Evolutionary conservation across 257 asterid genomes (phyloP).

Genomic region (Osmanthus fragrans): DNA sequence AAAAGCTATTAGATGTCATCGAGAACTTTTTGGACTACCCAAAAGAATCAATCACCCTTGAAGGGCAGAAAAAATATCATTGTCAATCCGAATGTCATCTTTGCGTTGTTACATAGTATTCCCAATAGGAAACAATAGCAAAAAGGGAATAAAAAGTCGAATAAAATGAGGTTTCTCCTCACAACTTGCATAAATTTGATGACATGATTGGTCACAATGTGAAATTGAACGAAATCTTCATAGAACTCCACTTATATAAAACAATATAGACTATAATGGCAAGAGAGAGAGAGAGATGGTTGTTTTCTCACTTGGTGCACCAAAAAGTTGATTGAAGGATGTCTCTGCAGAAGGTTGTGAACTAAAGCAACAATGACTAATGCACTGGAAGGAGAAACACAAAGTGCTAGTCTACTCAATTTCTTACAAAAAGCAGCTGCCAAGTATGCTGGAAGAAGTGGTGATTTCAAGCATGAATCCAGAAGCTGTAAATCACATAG

Average conservation of each 20-base stretch:
- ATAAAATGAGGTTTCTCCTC: not conserved
- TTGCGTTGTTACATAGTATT: not conserved
- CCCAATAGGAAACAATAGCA: not conserved
- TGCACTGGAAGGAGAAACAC: constrained; percentile 84
- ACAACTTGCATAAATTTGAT: not conserved
- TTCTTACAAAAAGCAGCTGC: constrained; percentile 94
- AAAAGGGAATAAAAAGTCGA: not conserved
- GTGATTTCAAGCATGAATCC: constrained; percentile 90
- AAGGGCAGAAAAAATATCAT: not conserved
- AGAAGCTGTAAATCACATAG: constrained; percentile 62
- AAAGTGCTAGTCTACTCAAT: constrained; percentile 79
- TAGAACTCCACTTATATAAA: not conserved
- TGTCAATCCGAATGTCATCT: not conserved
- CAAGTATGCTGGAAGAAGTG: constrained; percentile 95
- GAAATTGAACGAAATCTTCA: not conserved
- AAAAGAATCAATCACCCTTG: not conserved
- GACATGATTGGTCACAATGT: not conserved
- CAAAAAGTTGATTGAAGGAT: constrained; percentile 89
- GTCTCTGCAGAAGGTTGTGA: constrained; percentile 91
- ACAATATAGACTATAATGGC: not conserved
- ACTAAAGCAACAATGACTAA: constrained; percentile 76
- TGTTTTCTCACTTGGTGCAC: constrained; percentile 64
- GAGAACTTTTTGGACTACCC: not conserved
- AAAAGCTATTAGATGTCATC: not conserved
- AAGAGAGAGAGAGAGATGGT: constrained; percentile 4